phyloP scores from a whole-genome alignment of 169 alveolate species.

The Amoebophrya sp. region DNA sequence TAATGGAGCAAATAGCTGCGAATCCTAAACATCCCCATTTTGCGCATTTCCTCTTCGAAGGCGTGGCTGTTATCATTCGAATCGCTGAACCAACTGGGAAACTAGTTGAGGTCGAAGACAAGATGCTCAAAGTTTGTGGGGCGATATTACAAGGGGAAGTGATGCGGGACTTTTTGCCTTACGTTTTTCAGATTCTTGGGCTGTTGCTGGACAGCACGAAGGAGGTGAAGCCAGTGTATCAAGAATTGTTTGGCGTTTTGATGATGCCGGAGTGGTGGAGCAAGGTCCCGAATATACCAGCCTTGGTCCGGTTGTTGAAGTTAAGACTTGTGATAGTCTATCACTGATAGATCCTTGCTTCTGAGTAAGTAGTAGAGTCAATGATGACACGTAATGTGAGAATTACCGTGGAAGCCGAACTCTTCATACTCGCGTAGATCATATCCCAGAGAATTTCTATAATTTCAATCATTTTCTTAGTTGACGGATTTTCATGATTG shows the following conservation, averaged over 20 bases:
- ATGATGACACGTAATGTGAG: no score
- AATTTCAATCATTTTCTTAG: no score
- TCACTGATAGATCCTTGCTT: no score
- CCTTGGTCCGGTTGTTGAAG: not conserved
- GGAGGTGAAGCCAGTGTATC: conserved; percentile 6
- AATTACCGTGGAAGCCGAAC: no score
- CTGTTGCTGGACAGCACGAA: conserved; percentile 15
- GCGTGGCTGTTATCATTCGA: conserved; percentile 15
- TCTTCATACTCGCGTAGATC: no score
- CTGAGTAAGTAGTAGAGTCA: no score
- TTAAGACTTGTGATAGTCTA: no score
- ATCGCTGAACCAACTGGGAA: not conserved
- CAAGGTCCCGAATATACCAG: not conserved
- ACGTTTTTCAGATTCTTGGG: conserved; percentile 31
- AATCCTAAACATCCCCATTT: conserved; percentile 29
- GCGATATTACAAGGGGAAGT: not conserved
- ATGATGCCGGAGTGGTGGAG: not conserved
- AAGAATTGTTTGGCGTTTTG: not conserved
- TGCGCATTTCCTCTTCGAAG: conserved; percentile 31
- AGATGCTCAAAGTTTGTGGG: not conserved
- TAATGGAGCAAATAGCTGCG: conserved; percentile 4
- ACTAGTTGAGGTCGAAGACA: not conserved
- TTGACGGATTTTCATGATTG: no score
- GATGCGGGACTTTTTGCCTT: not conserved
- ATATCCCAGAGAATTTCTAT: no score